Conservation (phyloP, 768 basidiomycete genomes). For the Phylloporus arenicola region DNA sequence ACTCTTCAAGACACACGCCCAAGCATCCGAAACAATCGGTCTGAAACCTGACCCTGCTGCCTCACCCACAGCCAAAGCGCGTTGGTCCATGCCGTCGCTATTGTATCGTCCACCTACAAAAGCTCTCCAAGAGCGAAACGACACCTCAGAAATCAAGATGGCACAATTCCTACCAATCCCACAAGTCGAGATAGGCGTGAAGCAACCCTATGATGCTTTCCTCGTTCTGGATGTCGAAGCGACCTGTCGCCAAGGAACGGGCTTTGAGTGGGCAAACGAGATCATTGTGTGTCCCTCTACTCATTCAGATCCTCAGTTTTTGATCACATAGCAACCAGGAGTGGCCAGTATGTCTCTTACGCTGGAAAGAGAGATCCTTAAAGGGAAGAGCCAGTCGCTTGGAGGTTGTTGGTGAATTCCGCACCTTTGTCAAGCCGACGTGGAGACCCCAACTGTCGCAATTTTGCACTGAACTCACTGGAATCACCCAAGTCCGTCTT, state of each 20-base stretch:
- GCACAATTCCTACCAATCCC: not conserved
- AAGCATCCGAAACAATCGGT: not conserved
- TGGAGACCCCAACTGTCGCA: conserved; percentile 77
- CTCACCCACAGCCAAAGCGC: not conserved
- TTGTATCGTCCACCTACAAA: conserved; percentile 7
- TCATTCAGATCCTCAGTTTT: not conserved
- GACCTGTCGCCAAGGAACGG: conserved; percentile 63
- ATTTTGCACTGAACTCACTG: conserved; percentile 86
- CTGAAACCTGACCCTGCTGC: not conserved
- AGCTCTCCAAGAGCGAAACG: conserved; percentile 4
- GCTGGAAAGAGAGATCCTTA: conserved; percentile 63
- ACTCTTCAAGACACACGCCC: not conserved
- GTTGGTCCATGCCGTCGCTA: conserved; percentile 17
- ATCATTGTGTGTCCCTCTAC: conserved; percentile 67
- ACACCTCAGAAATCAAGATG: conserved; percentile 1
- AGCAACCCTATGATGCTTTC: conserved; percentile 66
- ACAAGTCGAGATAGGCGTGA: conserved; percentile 19
- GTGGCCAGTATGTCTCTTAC: conserved; percentile 85
- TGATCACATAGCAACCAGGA: conserved; percentile 42
- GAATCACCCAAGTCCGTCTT: conserved; percentile 79
- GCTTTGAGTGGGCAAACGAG: conserved; percentile 87
- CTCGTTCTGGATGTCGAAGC: conserved; percentile 89
- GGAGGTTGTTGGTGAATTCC: conserved; percentile 75
- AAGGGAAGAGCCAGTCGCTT: conserved; percentile 52
- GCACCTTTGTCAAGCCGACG: conserved; percentile 80